phyloP scores from a whole-genome alignment of 2,329 filamentous ascomycete species.

The Sclerotinia minor region DNA sequence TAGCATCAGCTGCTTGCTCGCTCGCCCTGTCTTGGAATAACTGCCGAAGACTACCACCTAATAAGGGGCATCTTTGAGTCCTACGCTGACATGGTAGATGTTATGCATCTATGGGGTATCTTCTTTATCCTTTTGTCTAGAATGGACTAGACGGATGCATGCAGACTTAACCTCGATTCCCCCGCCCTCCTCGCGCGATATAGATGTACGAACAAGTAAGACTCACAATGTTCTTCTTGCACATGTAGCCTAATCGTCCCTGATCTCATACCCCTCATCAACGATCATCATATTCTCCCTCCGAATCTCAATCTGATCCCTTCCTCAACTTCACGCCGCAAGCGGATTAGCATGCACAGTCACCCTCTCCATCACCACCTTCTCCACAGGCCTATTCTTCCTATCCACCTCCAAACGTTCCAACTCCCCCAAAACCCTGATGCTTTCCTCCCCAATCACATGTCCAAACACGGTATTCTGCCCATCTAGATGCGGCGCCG shows the following conservation, averaged over 20 bases:
- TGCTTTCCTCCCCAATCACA: conserved; percentile 63
- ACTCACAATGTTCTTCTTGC: no score
- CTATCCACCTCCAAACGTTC: conserved; percentile 73
- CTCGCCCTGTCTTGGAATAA: background rate
- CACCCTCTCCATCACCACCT: conserved; percentile 65
- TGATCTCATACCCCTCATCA: background rate
- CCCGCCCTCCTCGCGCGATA: background rate
- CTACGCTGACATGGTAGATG: background rate
- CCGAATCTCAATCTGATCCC: no score
- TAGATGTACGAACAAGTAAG: background rate
- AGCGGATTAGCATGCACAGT: conserved; percentile 60
- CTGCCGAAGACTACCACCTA: background rate
- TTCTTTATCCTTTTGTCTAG: background rate
- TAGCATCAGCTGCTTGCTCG: background rate
- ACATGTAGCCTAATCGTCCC: no score
- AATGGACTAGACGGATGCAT: background rate
- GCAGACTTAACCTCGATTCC: background rate
- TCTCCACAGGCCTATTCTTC: conserved; percentile 71
- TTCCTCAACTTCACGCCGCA: background rate
- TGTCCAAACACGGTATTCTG: conserved; percentile 83
- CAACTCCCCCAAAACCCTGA: conserved; percentile 67
- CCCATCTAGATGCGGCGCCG: conserved; percentile 77
- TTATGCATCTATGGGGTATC: background rate
- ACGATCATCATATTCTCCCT: no score
- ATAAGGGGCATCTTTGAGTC: background rate